phyloP scores from a whole-genome alignment of 768 basidiomycete genomes.

The Fomitopsis pulvina region DNA sequence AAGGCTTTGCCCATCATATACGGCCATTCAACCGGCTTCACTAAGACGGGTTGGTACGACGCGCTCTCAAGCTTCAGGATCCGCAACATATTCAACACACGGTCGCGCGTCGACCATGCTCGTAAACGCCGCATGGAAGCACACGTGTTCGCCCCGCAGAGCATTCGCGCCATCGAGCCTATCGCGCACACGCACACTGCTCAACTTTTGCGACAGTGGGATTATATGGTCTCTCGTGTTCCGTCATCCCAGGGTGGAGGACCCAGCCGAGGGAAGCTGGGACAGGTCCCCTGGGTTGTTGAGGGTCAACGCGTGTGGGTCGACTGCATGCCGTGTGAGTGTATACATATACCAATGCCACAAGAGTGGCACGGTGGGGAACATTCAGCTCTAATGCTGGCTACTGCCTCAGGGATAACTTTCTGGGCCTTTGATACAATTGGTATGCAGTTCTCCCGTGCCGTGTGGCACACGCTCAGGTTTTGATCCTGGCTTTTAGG shows the following conservation, averaged over 20 bases:
- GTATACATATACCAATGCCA: too few relatives aligned
- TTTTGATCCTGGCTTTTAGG: not conserved
- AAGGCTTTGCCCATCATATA: conserved; percentile 35
- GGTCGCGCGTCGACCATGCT: conserved; percentile 66
- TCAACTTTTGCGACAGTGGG: conserved; percentile 64
- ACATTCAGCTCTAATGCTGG: not conserved
- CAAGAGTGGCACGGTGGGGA: too few relatives aligned
- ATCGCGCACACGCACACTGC: conserved; percentile 55
- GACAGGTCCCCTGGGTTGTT: not conserved
- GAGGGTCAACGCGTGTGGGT: conserved; percentile 53
- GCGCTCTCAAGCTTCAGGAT: conserved; percentile 20
- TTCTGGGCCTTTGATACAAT: conserved; percentile 6
- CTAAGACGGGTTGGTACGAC: conserved; percentile 37
- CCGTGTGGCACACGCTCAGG: not conserved
- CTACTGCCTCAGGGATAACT: conserved; percentile 6
- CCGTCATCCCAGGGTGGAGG: conserved; percentile 32
- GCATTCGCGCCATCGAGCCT: conserved; percentile 72
- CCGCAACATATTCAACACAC: conserved; percentile 59
- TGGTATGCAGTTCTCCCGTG: not conserved
- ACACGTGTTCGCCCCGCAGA: conserved; percentile 71
- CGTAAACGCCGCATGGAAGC: conserved; percentile 84
- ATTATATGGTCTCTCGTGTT: conserved; percentile 30
- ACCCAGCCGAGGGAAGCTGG: not conserved
- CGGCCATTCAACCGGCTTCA: conserved; percentile 33
- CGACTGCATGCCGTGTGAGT: conserved; percentile 61